These are phyloP conservation scores for Suillus brevipes DNA, from an alignment of 768 basidiomycete species.

Conservation along the genomic window DNA sequence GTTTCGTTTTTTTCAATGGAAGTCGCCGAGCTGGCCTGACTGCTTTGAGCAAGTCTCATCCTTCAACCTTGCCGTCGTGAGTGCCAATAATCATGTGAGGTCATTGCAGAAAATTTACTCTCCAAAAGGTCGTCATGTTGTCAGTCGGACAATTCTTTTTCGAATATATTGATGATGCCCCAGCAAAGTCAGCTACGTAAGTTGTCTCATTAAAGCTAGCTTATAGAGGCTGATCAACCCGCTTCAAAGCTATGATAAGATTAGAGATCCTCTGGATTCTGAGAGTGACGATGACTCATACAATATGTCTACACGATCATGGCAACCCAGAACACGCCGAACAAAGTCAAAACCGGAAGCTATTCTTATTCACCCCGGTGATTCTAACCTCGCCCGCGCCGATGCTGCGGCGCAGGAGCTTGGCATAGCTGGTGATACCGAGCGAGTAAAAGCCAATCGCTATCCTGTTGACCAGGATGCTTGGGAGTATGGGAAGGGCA, in stretches of 20 bases:
- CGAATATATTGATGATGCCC: constrained; percentile 32
- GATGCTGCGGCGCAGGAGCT: constrained; percentile 59
- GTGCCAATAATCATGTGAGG: not conserved
- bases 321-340: constrained; percentile 36
- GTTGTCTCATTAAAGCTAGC: not conserved
- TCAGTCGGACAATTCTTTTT: constrained; percentile 59
- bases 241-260: constrained; percentile 17
- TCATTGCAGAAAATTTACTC: not conserved
- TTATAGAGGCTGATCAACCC: not conserved
- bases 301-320: constrained; percentile 7
- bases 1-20: constrained; percentile 24
- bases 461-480: constrained; percentile 37
- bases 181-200: not conserved
- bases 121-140: constrained; percentile 52
- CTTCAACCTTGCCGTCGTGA: constrained; percentile 3
- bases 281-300: constrained; percentile 5
- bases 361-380: constrained; percentile 62
- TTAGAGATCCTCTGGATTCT: constrained; percentile 23
- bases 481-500: constrained; percentile 56
- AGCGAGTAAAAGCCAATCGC: constrained; percentile 42
- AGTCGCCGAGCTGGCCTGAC: not conserved
- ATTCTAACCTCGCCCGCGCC: constrained; percentile 67
- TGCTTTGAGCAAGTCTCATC: constrained; percentile 1
- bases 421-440: constrained; percentile 50
- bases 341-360: constrained; percentile 55